Evolutionary conservation across 805 yeast species (phyloP).

Genomic region (Saccharomycopsis javanensis): DNA sequence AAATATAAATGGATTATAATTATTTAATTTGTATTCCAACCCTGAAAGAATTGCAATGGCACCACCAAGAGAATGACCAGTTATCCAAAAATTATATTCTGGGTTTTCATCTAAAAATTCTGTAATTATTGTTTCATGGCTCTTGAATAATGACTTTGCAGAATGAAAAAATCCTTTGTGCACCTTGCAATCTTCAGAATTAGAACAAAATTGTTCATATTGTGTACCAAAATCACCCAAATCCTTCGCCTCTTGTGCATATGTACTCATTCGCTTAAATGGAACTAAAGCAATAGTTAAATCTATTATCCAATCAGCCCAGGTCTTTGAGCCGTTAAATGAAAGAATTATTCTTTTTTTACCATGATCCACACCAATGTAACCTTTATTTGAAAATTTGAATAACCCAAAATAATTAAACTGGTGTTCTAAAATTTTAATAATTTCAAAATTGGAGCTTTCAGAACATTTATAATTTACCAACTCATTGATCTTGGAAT

Average conservation of each 20-base stretch:
- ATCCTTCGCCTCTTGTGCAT: neutral
- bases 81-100: constrained; percentile 40
- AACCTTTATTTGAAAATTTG: constrained; percentile 29
- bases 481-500: neutral
- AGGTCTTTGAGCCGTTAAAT: constrained; percentile 56
- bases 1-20: constrained; percentile 44
- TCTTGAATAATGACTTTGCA: constrained; percentile 32
- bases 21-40: constrained; percentile 46
- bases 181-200: constrained; percentile 43
- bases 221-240: neutral
- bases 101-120: constrained; percentile 31
- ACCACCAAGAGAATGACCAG: constrained; percentile 75
- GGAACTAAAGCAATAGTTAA: constrained; percentile 37
- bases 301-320: constrained; percentile 57
- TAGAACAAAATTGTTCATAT: constrained; percentile 5
- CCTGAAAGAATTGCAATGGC: constrained; percentile 59
- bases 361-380: constrained; percentile 40
- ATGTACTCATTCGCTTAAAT: constrained; percentile 33
- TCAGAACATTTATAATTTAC: neutral
- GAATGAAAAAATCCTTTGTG: constrained; percentile 57
- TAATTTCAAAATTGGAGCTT: constrained; percentile 5
- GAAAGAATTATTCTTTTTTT: constrained; percentile 37
- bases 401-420: neutral
- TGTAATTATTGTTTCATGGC: constrained; percentile 30
- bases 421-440: constrained; percentile 8